Base-by-base conservation (phyloP, 2,329 filamentous ascomycete species). In the Fusarium pseudograminearum region DNA sequence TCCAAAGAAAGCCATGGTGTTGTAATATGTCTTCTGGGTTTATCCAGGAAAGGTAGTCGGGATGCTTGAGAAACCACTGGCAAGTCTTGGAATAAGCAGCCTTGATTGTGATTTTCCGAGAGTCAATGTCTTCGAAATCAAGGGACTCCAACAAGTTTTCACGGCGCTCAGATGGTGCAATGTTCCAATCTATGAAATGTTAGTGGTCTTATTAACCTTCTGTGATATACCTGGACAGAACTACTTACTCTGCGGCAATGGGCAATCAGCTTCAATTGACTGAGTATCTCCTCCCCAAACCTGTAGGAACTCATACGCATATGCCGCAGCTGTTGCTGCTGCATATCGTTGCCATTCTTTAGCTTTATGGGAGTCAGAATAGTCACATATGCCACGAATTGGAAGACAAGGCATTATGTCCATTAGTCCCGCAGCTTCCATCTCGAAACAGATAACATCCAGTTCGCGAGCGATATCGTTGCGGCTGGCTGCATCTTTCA, bases 1-100 rank as follows among this genome's bases (percentile, higher is more conserved):
- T 80, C 83, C 83, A 85, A 0, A 86, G 61, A 28, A 85, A 78
- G 1, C 82, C 82, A 4, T 46, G 50, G 1, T 73, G 65, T 0
- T 56, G 10, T 3, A n/a, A 5, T 3, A 33, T 3, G 3, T 48
- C 28, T 0, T n/a, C 2, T 1, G 51, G 9, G 5, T 67, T 31
- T 3, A 44, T 28, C 71, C 74, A 76, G 2, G 31, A 15, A 0
- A 57, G 18, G 11, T 72, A 76, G 2, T 62, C 28, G 1, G 48
- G 22, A 4, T 58, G 31, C 0, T 64, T 5, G 0, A 71, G 30
- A 3, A 75, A 47, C 73, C 73, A 75, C 0, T 20, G 26, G 5
- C 73, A 75, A 1, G 73, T 75, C 9, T 63, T 59, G 0, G 7
- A 8, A 3, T 83, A 73, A 1, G 82, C 81, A 0, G 71, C 63